phyloP scores from a whole-genome alignment of 768 basidiomycete species.

The Auricularia sp. region DNA sequence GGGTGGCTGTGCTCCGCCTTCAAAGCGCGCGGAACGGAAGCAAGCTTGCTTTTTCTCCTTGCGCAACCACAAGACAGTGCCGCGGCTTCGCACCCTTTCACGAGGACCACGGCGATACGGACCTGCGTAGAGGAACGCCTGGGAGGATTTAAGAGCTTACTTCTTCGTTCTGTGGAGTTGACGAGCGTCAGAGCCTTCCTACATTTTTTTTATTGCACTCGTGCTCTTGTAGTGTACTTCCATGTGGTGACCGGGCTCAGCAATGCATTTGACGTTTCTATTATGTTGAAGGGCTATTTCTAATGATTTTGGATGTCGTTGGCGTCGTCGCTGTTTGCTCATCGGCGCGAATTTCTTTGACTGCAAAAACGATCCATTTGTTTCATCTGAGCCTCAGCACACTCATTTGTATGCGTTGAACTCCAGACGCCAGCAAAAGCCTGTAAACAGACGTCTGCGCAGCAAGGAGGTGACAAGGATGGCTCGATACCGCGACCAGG shows the following conservation, averaged over 20 bases:
- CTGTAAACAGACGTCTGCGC: too few relatives aligned
- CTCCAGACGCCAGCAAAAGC: too few relatives aligned
- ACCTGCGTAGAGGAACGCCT: not conserved
- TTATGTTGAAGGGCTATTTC: not conserved
- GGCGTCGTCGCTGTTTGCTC: too few relatives aligned
- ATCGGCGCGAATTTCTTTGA: too few relatives aligned
- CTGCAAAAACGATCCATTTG: too few relatives aligned
- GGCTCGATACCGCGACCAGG: too few relatives aligned
- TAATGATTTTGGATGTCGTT: too few relatives aligned
- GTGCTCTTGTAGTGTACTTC: not conserved
- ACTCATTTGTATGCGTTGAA: too few relatives aligned
- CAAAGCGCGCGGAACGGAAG: too few relatives aligned
- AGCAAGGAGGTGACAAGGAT: too few relatives aligned
- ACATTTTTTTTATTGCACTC: not conserved
- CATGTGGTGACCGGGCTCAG: not conserved
- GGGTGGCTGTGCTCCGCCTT: too few relatives aligned
- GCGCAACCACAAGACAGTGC: not conserved
- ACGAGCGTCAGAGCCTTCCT: slow-evolving; percentile 1
- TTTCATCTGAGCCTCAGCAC: too few relatives aligned
- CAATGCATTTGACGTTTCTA: not conserved
- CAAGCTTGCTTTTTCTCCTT: not conserved
- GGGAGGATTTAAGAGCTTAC: not conserved
- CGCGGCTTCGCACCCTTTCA: not conserved
- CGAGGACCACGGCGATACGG: not conserved
- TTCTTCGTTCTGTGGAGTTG: not conserved